phyloP scores from a whole-genome alignment of 2,329 filamentous ascomycete species.

The Neurospora sp. region DNA sequence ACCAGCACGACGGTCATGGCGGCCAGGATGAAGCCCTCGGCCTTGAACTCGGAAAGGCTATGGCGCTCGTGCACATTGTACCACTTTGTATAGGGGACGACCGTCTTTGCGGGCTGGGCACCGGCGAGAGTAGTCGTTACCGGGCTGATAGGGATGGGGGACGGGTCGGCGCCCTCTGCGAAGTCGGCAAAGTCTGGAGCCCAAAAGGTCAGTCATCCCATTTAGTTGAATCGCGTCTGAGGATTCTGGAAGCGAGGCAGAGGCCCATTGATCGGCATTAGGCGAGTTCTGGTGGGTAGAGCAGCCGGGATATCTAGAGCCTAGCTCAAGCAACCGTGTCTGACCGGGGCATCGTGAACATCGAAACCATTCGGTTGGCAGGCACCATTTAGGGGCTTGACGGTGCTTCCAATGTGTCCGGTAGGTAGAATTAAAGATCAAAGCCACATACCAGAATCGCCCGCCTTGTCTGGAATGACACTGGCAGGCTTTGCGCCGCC shows the following conservation, averaged over 20 bases:
- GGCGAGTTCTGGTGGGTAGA: not conserved
- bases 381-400: not conserved
- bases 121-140: conserved; percentile 36
- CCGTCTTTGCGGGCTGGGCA: conserved; percentile 35
- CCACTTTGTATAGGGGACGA: conserved; percentile 79
- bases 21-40: conserved; percentile 72
- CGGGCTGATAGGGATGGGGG: conserved; percentile 38
- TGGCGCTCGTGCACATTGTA: conserved; percentile 94
- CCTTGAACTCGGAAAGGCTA: conserved; percentile 71
- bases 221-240: not conserved
- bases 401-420: not conserved
- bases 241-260: not conserved
- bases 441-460: conserved; percentile 51
- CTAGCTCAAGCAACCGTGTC: not conserved
- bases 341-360: not conserved
- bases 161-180: conserved; percentile 63
- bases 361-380: not conserved
- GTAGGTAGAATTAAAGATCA: conserved; percentile 2
- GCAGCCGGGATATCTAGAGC: not conserved
- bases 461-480: conserved; percentile 35
- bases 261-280: not conserved
- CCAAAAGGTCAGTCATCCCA: conserved; percentile 18
- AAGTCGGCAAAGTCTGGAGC: conserved; percentile 85
- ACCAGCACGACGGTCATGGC: conserved; percentile 65
- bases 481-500: conserved; percentile 54